These are phyloP conservation scores for Cytospora mali DNA, from an alignment of 2,329 filamentous ascomycete species.

Conservation along the genomic window DNA sequence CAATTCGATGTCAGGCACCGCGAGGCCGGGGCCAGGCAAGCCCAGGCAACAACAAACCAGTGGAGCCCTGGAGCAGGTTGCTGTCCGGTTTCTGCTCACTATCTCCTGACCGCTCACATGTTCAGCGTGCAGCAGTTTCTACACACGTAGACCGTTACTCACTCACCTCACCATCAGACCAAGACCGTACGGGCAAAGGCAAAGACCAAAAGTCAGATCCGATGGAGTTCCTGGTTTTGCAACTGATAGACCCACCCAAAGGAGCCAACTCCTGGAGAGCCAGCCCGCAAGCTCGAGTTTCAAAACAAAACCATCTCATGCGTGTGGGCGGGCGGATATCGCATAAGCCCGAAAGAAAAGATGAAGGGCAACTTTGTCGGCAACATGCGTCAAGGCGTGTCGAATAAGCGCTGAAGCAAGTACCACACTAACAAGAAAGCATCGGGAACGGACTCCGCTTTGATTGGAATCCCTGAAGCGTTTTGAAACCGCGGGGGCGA, in stretches of 20 bases:
- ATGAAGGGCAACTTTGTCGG: neutral
- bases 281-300: neutral
- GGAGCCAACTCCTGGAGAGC: neutral
- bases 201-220: neutral
- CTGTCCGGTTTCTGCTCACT: neutral
- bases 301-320: neutral
- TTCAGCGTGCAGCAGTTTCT: neutral
- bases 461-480: neutral
- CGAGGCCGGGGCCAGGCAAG: neutral
- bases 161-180: too few species aligned
- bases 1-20: neutral
- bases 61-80: too few species aligned
- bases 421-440: neutral
- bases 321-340: neutral
- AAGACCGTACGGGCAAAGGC: neutral
- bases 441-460: neutral
- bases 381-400: neutral
- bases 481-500: neutral
- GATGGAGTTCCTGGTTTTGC: neutral
- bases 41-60: neutral
- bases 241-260: neutral
- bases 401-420: neutral
- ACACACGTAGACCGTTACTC: too few species aligned
- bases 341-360: neutral
- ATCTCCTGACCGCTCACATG: neutral